Base-by-base conservation (phyloP, 2,329 filamentous ascomycete species). In the Fusarium buharicum region DNA sequence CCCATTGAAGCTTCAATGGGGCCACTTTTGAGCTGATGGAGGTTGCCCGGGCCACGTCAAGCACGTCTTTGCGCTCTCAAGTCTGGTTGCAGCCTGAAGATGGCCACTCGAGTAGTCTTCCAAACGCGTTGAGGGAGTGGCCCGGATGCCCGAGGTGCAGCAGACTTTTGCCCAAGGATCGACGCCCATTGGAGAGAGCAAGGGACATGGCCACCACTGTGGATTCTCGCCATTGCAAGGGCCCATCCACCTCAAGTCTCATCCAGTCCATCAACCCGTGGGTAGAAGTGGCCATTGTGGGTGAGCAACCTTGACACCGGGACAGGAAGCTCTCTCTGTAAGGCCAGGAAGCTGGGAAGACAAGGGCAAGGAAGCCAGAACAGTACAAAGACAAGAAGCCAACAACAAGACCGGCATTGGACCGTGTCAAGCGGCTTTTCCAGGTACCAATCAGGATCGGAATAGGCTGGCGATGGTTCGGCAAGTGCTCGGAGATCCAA, bases 101-200 rank as follows among this genome's bases (percentile, higher is more conserved):
- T 37, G 45, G 48, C 33, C 40, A 28, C 14, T 12, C 41, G 45
- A 38, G 20, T 45, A 46, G 36, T 53, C 54, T 34, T 39, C 47
- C 61, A 59, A 47, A 39, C 39, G 40, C 33, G 48, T 57, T 45
- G 59, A 69, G 65, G 46, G 49, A 64, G 61, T 70, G 66, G 64
- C 54, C 61, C 67, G 63, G 70, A 57, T 52, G 55, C 52, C 63
- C 51, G 56, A 70, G 64, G 50, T 68, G 65, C 50, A 59, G 66
- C 69, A 71, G 64, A 66, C 59, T 71, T 67, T 69, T 68, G 69
- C 49, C 22, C 45, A 54, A 62, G 56, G 36, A 53, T 36, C 51
- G 31, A 62, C 55, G 63, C 67, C 69, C 65, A 71, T 71, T 71
- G 69, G 69, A 70, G 59, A 57, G 56, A 46, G 47, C 55, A 41